These are phyloP conservation scores for Ceratocystiopsis brevicomis DNA, from an alignment of 2,329 filamentous ascomycete genomes.

Conservation along the genomic window DNA sequence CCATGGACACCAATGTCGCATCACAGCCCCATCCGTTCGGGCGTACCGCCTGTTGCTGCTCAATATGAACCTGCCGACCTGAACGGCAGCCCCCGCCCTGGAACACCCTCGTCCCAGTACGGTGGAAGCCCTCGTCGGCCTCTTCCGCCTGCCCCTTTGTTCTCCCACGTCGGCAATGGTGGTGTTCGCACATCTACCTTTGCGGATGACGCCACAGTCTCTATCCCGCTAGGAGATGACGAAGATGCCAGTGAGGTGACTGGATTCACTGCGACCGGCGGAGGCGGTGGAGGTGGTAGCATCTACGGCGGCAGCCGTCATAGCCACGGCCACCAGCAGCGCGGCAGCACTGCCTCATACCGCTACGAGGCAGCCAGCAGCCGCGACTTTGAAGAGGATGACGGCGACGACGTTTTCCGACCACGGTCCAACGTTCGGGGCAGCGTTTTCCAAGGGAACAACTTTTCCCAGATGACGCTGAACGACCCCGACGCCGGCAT, in stretches of 20 bases:
- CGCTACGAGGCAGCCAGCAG: constrained; percentile 7
- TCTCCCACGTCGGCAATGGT: constrained; percentile 27
- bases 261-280: constrained; percentile 17
- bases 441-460: constrained; percentile 23
- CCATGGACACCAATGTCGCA: constrained; percentile 34
- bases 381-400: constrained; percentile 2
- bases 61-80: constrained; percentile 75
- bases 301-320: neutral
- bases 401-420: constrained; percentile 52
- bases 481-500: constrained; percentile 20
- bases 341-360: constrained; percentile 4
- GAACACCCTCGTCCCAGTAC: constrained; percentile 77
- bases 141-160: constrained; percentile 73
- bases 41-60: constrained; percentile 39
- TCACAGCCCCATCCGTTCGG: constrained; percentile 13
- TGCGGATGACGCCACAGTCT: constrained; percentile 49
- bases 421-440: constrained; percentile 30
- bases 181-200: constrained; percentile 29
- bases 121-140: constrained; percentile 74
- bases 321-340: neutral
- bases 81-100: constrained; percentile 76
- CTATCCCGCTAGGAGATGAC: constrained; percentile 39
- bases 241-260: constrained; percentile 52
- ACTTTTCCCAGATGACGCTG: constrained; percentile 33
- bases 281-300: neutral